phyloP scores from a whole-genome alignment of 2,329 filamentous ascomycete species.

The Trichoderma breve region DNA sequence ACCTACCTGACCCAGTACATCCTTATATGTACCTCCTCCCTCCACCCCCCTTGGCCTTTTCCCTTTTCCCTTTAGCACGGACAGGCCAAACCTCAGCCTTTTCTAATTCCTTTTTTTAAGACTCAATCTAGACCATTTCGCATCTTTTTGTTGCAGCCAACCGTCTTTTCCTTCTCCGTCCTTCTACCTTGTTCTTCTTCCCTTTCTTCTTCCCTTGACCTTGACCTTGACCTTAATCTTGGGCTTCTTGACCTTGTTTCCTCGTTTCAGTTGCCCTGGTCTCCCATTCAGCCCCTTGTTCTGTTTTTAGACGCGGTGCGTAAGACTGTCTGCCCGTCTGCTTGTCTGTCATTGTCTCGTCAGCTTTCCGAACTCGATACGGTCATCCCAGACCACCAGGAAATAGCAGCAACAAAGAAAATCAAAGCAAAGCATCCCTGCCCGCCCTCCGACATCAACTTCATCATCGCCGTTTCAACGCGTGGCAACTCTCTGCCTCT shows the following conservation, averaged over 20 bases:
- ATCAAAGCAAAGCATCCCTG: not conserved
- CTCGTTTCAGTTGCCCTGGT: not conserved
- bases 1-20: not conserved
- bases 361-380: not conserved
- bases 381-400: not conserved
- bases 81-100: conserved; percentile 17
- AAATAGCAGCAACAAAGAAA: not conserved
- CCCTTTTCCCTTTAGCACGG: conserved; percentile 22
- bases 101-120: conserved; percentile 29
- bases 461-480: conserved; percentile 3
- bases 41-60: conserved; percentile 20
- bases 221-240: no score
- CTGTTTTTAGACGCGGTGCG: not conserved
- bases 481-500: conserved; percentile 13
- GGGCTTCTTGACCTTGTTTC: not conserved
- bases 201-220: not conserved
- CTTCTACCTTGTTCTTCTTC: not conserved
- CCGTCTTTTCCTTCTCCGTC: not conserved
- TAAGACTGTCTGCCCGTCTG: not conserved
- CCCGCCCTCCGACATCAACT: not conserved
- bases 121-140: not conserved
- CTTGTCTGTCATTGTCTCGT: not conserved
- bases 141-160: not conserved
- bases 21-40: conserved; percentile 1
- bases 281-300: not conserved